A percentile compares a stretch with the other conserved stretches of the same genome.
Evolutionary conservation across 1,284 basidiomycete species (phyloP).

Genomic region (Microbotryum silenes-acaulis): DNA sequence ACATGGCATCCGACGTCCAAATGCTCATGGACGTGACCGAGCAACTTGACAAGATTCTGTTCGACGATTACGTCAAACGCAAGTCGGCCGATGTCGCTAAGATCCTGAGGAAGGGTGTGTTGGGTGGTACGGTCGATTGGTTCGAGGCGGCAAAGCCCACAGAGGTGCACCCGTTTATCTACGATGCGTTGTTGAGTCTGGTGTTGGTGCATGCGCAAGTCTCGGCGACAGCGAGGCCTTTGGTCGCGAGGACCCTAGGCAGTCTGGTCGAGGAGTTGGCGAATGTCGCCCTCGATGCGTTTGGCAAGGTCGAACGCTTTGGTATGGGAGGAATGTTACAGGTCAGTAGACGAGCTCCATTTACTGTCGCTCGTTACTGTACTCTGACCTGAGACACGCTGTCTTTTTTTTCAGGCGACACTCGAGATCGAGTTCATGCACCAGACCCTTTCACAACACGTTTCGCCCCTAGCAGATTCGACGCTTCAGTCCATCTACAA

Average conservation of each 20-base stretch:
- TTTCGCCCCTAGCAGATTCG: conserved; percentile 68
- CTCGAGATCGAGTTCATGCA: conserved; percentile 99
- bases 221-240: conserved; percentile 62
- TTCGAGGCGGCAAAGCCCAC: conserved; percentile 48
- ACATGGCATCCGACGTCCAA: conserved; percentile 68
- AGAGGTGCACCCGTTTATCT: conserved; percentile 95
- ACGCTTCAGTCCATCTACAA: conserved; percentile 85
- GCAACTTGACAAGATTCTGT: conserved; percentile 77
- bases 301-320: conserved; percentile 77
- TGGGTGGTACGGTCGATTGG: conserved; percentile 80
- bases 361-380: background rate
- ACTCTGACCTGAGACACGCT: background rate
- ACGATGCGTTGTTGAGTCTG: conserved; percentile 74
- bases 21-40: conserved; percentile 68
- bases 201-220: conserved; percentile 91
- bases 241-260: conserved; percentile 74
- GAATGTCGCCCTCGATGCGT: conserved; percentile 69
- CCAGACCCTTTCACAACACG: conserved; percentile 82
- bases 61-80: conserved; percentile 75
- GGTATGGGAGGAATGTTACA: conserved; percentile 98
- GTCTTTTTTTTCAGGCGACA: conserved; percentile 60
- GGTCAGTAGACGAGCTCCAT: conserved; percentile 48
- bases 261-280: conserved; percentile 76
- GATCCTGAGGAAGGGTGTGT: conserved; percentile 69
- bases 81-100: conserved; percentile 60